Evolutionary conservation across 164 flowering plant species (phyloP), one percentile per base, ranked within the genome.

Genomic region (Umbilicus rupestris): DNA sequence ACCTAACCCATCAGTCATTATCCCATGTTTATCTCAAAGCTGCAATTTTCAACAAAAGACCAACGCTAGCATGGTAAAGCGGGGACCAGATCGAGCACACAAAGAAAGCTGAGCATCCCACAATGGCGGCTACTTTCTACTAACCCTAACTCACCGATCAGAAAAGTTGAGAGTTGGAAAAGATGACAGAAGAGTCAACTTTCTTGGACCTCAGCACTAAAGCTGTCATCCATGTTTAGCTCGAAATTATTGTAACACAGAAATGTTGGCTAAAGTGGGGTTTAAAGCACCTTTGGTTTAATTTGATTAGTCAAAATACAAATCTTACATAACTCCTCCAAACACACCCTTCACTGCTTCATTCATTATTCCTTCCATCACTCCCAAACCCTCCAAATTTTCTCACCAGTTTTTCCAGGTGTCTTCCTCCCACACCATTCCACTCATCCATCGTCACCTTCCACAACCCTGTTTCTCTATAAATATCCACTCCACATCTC

Each of bases 401-500:
- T 52, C 30, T 24, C 15, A 52, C 58, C 52, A 1, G n/a, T 14
- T 20, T 26, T 24, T 52, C 15, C 58, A 52, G 58, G 58, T 52
- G 58, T 29, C 30, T 16, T 52, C 58, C 11, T 52, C 55, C 55
- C 55, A 2, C 26, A 49, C 22, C 55, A 49, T 35, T 52, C 58
- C 29, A 22, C 60, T 14, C 16, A 14, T 55, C 33, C 33, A 11
- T 15, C 60, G n/a, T 14, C 44, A 14, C 16, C 44, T 41, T 41
- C 5, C 44, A 6, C 44, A 41, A 41, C 44, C 44, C 44, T 7
- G 6, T 35, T 35, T 55, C 60, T 55, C 60, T 55, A 55, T 55
- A 55, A 55, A 55, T 55, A 55, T 15, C 60, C 60, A 26, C 33
- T 55, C 19, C 60, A 22, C 55, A 49, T 46, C 50, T 46, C n/a